phyloP scores from a whole-genome alignment of 768 basidiomycete genomes.

The Boletus subcaerulescens region DNA sequence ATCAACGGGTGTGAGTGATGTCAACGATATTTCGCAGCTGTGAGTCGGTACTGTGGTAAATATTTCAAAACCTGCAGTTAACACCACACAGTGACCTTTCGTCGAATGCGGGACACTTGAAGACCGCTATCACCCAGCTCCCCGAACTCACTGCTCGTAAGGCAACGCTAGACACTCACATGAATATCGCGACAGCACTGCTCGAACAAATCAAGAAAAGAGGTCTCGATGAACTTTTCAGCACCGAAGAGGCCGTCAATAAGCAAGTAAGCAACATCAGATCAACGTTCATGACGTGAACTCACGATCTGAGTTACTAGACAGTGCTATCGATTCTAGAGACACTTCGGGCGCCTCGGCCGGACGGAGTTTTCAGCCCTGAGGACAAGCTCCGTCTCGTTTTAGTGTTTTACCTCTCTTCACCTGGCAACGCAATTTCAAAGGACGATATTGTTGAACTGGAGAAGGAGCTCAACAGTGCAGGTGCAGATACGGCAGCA shows the following conservation, averaged over 20 bases:
- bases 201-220: conserved; percentile 94
- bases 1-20: conserved; percentile 92
- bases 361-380: conserved; percentile 62
- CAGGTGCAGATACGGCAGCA: conserved; percentile 76
- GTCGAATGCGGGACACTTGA: conserved; percentile 89
- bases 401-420: conserved; percentile 92
- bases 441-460: conserved; percentile 89
- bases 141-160: conserved; percentile 97
- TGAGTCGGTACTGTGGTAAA: conserved; percentile 37
- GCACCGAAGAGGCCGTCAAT: conserved; percentile 85
- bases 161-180: conserved; percentile 94
- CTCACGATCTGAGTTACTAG: conserved; percentile 34
- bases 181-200: conserved; percentile 97
- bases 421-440: conserved; percentile 71
- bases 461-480: conserved; percentile 79
- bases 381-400: conserved; percentile 91
- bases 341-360: conserved; percentile 71
- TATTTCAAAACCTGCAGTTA: conserved; percentile 1
- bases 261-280: conserved; percentile 59
- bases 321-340: conserved; percentile 80
- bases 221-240: conserved; percentile 95
- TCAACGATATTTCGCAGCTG: conserved; percentile 94
- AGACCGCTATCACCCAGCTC: conserved; percentile 94
- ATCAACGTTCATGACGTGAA: not conserved
- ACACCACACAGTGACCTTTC: conserved; percentile 63